Evolutionary conservation across 1,284 basidiomycete species (phyloP).

Genomic region (Amanita bisporigera): DNA sequence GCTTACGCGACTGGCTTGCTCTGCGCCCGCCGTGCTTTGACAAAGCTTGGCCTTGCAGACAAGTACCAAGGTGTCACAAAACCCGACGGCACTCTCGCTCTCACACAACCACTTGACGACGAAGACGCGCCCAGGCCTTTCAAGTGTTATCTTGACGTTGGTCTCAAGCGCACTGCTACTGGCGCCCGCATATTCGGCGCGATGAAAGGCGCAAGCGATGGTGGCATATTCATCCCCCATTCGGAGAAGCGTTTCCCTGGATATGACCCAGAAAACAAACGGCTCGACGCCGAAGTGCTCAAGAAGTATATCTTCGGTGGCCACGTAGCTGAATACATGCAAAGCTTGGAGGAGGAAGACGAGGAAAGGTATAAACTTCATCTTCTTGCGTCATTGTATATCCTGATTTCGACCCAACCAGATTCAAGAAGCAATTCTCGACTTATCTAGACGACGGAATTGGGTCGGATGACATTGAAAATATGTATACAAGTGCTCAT

Average conservation of each 20-base stretch:
- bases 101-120: slow-evolving; percentile 87
- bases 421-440: slow-evolving; percentile 99
- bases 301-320: slow-evolving; percentile 99
- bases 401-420: slow-evolving; percentile 35
- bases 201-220: slow-evolving; percentile 98
- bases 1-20: slow-evolving; percentile 99
- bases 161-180: slow-evolving; percentile 97
- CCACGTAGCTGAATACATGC: slow-evolving; percentile 99
- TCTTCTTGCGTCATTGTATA: slow-evolving; percentile 5
- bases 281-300: slow-evolving; percentile 92
- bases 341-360: slow-evolving; percentile 99
- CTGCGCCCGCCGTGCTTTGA: slow-evolving; percentile 92
- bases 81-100: slow-evolving; percentile 85
- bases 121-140: slow-evolving; percentile 98
- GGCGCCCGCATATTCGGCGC: slow-evolving; percentile 99
- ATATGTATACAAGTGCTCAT: slow-evolving; percentile 91
- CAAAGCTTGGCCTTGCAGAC: slow-evolving; percentile 96
- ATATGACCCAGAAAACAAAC: slow-evolving; percentile 94
- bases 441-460: slow-evolving; percentile 95
- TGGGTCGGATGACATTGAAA: slow-evolving; percentile 97
- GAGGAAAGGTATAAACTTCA: slow-evolving; percentile 78
- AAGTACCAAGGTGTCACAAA: slow-evolving; percentile 98
- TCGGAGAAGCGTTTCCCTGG: slow-evolving; percentile 99
- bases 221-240: slow-evolving; percentile 98
- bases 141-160: slow-evolving; percentile 99